These are phyloP conservation scores for Camillea tinctor DNA, from an alignment of 2,329 filamentous ascomycete species.

Conservation along the genomic window DNA sequence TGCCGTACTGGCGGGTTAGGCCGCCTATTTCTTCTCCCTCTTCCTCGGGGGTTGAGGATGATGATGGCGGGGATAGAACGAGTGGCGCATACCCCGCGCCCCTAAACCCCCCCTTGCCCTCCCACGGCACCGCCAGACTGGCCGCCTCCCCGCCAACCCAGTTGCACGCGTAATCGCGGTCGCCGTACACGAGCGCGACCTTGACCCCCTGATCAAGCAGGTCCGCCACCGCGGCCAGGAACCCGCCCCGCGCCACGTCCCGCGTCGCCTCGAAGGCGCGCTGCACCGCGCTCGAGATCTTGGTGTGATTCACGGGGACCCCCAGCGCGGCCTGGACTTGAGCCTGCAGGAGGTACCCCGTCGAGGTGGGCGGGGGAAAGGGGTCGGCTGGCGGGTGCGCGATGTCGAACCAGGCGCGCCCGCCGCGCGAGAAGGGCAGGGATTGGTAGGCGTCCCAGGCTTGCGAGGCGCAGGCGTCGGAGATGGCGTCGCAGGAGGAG, in stretches of 20 bases:
- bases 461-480: slow-evolving; percentile 38
- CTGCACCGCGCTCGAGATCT: slow-evolving; percentile 39
- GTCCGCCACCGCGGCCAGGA: slow-evolving; percentile 40
- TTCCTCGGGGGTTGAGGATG: no score
- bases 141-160: slow-evolving; percentile 56
- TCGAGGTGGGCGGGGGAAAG: slow-evolving; percentile 47
- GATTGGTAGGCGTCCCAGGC: slow-evolving; percentile 2
- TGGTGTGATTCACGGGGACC: slow-evolving; percentile 55
- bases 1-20: slow-evolving; percentile 64
- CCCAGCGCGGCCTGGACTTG: slow-evolving; percentile 54
- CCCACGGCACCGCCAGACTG: slow-evolving; percentile 40
- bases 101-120: no score
- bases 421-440: no score
- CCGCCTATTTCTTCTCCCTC: no score
- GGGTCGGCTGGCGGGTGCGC: slow-evolving; percentile 47
- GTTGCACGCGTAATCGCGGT: slow-evolving; percentile 54
- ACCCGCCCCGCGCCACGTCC: slow-evolving; percentile 14
- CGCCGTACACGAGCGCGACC: slow-evolving; percentile 55
- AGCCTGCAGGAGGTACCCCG: slow-evolving; percentile 51
- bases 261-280: slow-evolving; percentile 34
- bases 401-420: slow-evolving; percentile 56
- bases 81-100: no score
- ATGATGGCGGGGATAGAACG: no score
- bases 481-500: slow-evolving; percentile 40
- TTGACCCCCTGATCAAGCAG: slow-evolving; percentile 55